Conservation (phyloP, 148 eudicot genomes). For the Rhododendron ovatum region DNA sequence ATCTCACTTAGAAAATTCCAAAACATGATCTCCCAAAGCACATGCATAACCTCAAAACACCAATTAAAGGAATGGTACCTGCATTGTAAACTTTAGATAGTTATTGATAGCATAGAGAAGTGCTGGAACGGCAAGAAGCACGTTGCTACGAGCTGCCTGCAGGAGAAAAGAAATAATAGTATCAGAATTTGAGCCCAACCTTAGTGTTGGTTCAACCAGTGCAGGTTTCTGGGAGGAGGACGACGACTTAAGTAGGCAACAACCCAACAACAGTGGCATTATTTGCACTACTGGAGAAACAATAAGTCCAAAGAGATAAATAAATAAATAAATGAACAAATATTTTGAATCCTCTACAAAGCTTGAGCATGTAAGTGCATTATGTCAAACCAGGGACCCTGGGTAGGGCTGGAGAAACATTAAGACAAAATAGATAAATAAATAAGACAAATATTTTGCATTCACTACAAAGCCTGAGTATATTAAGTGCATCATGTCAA, state of each 20-base stretch:
- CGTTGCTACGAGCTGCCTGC: slow-evolving; percentile 96
- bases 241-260: background rate
- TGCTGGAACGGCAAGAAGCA: slow-evolving; percentile 79
- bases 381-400: background rate
- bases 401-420: background rate
- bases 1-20: background rate
- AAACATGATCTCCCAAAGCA: background rate
- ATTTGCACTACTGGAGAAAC: background rate
- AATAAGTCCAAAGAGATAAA: background rate
- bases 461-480: background rate
- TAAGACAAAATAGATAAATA: background rate
- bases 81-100: slow-evolving; percentile 88
- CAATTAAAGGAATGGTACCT: slow-evolving; percentile 32
- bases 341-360: background rate
- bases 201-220: background rate
- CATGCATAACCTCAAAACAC: background rate
- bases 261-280: background rate
- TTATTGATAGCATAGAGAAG: slow-evolving; percentile 76
- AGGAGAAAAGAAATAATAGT: slow-evolving; percentile 8
- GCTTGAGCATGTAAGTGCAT: background rate
- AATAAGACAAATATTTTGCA: background rate
- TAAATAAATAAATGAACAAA: background rate
- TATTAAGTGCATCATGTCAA: background rate
- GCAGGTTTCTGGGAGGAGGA: background rate
- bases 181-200: background rate